These are phyloP conservation scores for Coleophoma eucalyptorum DNA, from an alignment of 2,329 filamentous ascomycete genomes.

Conservation along the genomic window DNA sequence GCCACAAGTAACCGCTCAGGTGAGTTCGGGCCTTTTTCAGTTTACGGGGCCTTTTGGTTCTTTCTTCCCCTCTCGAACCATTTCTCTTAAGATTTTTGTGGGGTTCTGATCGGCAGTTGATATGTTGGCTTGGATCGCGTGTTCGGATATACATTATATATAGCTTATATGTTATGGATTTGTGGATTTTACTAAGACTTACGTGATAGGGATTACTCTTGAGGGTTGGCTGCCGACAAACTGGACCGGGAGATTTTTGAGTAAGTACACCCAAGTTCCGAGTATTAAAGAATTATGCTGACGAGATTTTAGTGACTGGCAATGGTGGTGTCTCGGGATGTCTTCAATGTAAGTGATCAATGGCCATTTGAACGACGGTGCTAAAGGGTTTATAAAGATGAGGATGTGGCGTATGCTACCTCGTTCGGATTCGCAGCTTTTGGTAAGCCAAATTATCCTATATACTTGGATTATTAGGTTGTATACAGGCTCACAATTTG, in stretches of 20 bases:
- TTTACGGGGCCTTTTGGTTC: no score
- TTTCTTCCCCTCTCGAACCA: no score
- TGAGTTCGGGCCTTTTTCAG: background rate
- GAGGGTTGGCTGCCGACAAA: constrained; percentile 28
- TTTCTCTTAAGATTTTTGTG: no score
- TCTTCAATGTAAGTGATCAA: constrained; percentile 11
- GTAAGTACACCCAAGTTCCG: constrained; percentile 8
- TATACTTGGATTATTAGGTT: no score
- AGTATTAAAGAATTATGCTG: background rate
- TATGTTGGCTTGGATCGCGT: no score
- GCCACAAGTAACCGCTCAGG: constrained; percentile 8
- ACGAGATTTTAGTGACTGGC: constrained; percentile 5
- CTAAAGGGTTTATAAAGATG: constrained; percentile 1
- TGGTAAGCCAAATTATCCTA: constrained; percentile 4
- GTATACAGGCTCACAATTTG: no score
- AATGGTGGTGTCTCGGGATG: constrained; percentile 20
- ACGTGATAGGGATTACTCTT: constrained; percentile 11
- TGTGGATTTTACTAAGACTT: constrained; percentile 2
- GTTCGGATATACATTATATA: no score
- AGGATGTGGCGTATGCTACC: constrained; percentile 15
- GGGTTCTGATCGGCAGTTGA: no score
- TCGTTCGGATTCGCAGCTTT: constrained; percentile 18
- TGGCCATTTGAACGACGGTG: no score
- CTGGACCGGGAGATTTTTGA: constrained; percentile 39
- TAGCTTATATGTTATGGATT: no score